These are phyloP conservation scores for Botryotinia narcissicola DNA, from an alignment of 2,329 filamentous ascomycete genomes.

Conservation along the genomic window DNA sequence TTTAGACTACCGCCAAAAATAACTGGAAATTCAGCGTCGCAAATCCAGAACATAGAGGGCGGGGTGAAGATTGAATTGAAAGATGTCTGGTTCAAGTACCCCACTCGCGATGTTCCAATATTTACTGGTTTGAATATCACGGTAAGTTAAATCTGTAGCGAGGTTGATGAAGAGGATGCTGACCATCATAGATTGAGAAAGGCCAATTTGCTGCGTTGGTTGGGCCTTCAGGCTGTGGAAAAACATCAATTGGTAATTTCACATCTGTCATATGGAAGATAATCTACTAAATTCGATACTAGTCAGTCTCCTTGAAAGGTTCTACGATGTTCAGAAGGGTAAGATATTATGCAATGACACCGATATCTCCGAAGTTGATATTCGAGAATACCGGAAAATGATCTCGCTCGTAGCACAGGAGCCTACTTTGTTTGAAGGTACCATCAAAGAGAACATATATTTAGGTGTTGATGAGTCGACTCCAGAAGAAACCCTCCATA, in stretches of 20 bases:
- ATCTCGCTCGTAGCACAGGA: slow-evolving; percentile 75
- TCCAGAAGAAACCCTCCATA: slow-evolving; percentile 44
- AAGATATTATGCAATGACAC: slow-evolving; percentile 61
- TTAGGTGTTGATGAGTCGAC: slow-evolving; percentile 53
- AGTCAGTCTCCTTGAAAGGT: slow-evolving; percentile 43
- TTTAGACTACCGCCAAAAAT: slow-evolving; percentile 29
- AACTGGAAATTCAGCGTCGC: slow-evolving; percentile 15
- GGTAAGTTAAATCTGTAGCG: slow-evolving; percentile 20
- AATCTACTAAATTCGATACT: background rate
- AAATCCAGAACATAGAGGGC: slow-evolving; percentile 36
- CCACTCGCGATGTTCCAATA: slow-evolving; percentile 54
- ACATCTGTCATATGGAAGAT: background rate
- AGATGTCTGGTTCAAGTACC: slow-evolving; percentile 60
- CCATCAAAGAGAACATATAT: slow-evolving; percentile 67
- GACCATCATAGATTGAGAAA: slow-evolving; percentile 44
- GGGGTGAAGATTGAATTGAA: slow-evolving; percentile 57
- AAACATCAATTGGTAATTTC: slow-evolving; percentile 14
- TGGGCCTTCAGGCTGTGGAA: slow-evolving; percentile 55
- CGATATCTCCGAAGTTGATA: slow-evolving; percentile 57
- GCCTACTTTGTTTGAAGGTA: slow-evolving; percentile 61
- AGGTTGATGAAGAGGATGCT: background rate
- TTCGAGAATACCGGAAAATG: slow-evolving; percentile 60
- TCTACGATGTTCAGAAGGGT: slow-evolving; percentile 67
- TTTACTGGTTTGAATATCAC: slow-evolving; percentile 61
- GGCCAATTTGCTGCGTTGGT: slow-evolving; percentile 71